A percentile compares a stretch with the other conserved stretches of the same genome.
phyloP scores from a whole-genome alignment of 805 yeast species.

The Ogataea degrootiae region DNA sequence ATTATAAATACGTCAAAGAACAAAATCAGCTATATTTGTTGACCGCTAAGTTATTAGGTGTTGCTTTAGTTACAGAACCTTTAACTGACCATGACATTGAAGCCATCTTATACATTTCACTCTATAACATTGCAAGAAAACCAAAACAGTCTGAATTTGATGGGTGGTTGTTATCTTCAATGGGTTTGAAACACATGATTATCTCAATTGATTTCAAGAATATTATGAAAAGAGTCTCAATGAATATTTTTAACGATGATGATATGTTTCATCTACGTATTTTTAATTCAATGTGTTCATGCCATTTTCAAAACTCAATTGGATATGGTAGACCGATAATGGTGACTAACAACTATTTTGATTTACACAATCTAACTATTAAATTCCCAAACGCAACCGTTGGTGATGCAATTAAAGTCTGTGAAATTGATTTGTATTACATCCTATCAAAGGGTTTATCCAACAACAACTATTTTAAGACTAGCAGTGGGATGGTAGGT shows the following conservation, averaged over 20 bases:
- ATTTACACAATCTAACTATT: constrained; percentile 39
- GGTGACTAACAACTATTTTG: constrained; percentile 35
- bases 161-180: constrained; percentile 47
- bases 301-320: constrained; percentile 47
- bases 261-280: constrained; percentile 53
- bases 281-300: constrained; percentile 46
- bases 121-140: constrained; percentile 51
- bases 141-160: constrained; percentile 50
- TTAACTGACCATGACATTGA: constrained; percentile 57
- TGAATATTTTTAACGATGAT: constrained; percentile 21
- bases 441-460: constrained; percentile 16
- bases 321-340: constrained; percentile 45
- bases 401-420: constrained; percentile 52
- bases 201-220: constrained; percentile 41
- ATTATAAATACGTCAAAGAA: constrained; percentile 42
- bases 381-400: constrained; percentile 45
- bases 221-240: constrained; percentile 34
- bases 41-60: constrained; percentile 46
- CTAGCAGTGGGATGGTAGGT: neutral
- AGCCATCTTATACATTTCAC: constrained; percentile 49
- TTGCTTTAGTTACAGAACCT: constrained; percentile 46
- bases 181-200: constrained; percentile 46
- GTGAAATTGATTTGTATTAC: constrained; percentile 41
- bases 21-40: constrained; percentile 43
- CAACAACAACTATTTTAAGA: constrained; percentile 1